phyloP scores from a whole-genome alignment of 495 filamentous ascomycete genomes.

The Pyronema omphalodes region DNA sequence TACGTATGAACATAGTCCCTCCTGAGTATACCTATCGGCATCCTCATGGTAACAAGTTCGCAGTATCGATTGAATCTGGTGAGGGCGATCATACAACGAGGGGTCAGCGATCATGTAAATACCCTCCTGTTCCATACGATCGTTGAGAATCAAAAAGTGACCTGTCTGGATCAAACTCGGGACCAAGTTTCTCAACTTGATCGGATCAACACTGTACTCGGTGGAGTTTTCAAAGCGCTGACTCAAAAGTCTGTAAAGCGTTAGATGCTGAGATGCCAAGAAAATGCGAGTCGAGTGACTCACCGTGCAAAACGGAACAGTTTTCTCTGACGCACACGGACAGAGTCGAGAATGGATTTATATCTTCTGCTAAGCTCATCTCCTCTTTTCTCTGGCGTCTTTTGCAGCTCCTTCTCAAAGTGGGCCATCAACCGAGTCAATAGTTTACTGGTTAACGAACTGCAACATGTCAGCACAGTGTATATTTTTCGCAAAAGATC shows the following conservation, averaged over 20 bases:
- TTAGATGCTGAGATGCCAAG: slow-evolving; percentile 42
- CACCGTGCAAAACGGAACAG: slow-evolving; percentile 38
- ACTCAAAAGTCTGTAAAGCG: slow-evolving; percentile 44
- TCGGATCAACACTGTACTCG: slow-evolving; percentile 65
- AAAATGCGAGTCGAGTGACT: slow-evolving; percentile 7
- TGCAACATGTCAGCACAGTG: slow-evolving; percentile 20
- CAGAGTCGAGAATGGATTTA: slow-evolving; percentile 85
- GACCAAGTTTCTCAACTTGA: slow-evolving; percentile 52
- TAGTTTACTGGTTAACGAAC: slow-evolving; percentile 76
- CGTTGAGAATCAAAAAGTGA: slow-evolving; percentile 63
- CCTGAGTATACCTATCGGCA: slow-evolving; percentile 36
- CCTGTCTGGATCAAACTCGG: slow-evolving; percentile 66
- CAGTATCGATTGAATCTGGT: slow-evolving; percentile 68
- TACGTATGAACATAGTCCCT: slow-evolving; percentile 60
- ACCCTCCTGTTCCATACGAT: slow-evolving; percentile 47
- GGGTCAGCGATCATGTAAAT: slow-evolving; percentile 75
- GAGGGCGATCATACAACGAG: slow-evolving; percentile 48
- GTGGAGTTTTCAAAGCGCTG: slow-evolving; percentile 91
- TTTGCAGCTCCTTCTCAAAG: slow-evolving; percentile 79
- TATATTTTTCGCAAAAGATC: neutral
- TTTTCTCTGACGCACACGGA: slow-evolving; percentile 82
- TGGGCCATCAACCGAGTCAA: slow-evolving; percentile 69
- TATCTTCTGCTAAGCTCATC: slow-evolving; percentile 90
- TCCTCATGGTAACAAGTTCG: slow-evolving; percentile 75
- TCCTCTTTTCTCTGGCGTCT: slow-evolving; percentile 60